Base-by-base conservation (phyloP, 1,284 basidiomycete species). In the Ganoderma leucocontextum region DNA sequence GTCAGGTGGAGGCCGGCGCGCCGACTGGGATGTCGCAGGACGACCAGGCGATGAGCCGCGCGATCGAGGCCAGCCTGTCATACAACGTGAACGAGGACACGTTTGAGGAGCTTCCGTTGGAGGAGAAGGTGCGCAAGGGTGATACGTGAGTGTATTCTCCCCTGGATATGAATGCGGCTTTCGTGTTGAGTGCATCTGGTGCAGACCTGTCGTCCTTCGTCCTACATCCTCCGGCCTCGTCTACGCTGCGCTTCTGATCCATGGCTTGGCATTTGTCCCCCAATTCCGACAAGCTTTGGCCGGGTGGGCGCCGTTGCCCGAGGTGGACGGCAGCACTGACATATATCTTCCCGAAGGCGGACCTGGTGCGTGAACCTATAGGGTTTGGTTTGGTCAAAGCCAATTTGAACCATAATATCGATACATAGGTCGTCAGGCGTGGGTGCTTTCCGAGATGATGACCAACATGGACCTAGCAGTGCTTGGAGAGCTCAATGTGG, bases 121-220 rank as follows among this genome's bases (percentile, higher is more conserved):
- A 89, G 65, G 81, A 87, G 36, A 80, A 83, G 49, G 71, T 88
- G 2, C 82, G 91, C n/a, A 84, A 87, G 71, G 87, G 85, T 65
- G 84, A 85, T 64, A 83, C 89, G 91, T 91, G 58, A 66, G 87
- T 80, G 17, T 6, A 44, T 39, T 62, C 38, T 36, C 53, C 19
- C 36, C 42, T 39, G 17, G 6, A 47, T 13, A 35, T 4, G 25
- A 61, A 33, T 65, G 8, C 60, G 29, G 62, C 25, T 33, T 53
- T 69, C 25, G 66, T 38, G 42, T 64, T 66, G 42, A 60, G 15
- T 25, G 55, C n/a, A 35, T 60, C 42, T 35, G 38, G 52, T 52
- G 9, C 68, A 92, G 91, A 33, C 91, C 91, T 19, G 84, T 92
- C 25, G 88, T 89, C 4, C 73, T 93, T 22, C 89, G 91, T 29